Base-by-base conservation (phyloP, 83 land plant species). In the Larix sibirica region DNA sequence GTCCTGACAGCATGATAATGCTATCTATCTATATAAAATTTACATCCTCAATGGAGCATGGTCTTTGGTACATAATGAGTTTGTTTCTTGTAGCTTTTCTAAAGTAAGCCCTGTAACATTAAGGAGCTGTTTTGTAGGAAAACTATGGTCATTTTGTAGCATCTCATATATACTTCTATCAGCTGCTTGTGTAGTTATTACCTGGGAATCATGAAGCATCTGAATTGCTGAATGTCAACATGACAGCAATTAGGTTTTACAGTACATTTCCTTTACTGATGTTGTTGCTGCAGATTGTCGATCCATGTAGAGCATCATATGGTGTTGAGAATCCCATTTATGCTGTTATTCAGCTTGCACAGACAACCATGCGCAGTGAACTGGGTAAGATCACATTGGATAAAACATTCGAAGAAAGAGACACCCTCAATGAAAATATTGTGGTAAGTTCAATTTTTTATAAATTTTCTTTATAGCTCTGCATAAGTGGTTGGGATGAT, bases 361-460 rank as follows among this genome's bases (percentile, higher is more conserved):
- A 95, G 80, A 95, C 99, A 13, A 97, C 98, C 6, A 97, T 97
- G 99, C 88, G 99, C n/a, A 93, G 96, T 83, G 98, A 95, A 77
- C 90, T 97, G 54, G 99, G 99, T 9, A 97, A 97, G 83, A 95
- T 97, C 42, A 95, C 98, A 13, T 88, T 97, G 47, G 99, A 97
- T 84, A 97, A 97, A 88, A 95, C 98, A 2, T 95, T 97, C 81
- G 95, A 89, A 86, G 99, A 95, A 82, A 82, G 99, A 62, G 98
- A 95, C 33, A 91, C 93, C 0, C 88, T 97, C 50, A 97, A 97
- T 87, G 98, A 92, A 82, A 97, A 92, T 74, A 95, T 97, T 81
- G 98, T 94, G 95, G 98, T 95, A 71, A 80, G 90, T 70, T 63
- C 26, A 26, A n/a, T 42, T 6, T 70, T 70, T 70, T 42, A 70